Conservation (phyloP, 2,329 filamentous ascomycete genomes). For the Incumbomyces lentus region DNA sequence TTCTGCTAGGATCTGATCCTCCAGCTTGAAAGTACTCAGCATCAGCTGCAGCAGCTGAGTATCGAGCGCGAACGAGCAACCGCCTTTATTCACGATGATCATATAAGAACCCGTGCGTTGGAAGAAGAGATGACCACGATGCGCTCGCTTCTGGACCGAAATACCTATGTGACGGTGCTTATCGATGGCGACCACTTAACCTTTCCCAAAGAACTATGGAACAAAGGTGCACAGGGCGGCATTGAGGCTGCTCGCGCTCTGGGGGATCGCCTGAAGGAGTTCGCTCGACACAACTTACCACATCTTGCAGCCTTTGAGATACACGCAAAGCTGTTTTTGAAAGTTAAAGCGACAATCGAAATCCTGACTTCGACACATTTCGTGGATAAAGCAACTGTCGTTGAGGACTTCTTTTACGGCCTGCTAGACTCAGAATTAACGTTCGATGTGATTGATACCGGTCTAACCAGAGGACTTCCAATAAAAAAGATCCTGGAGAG, state of each 20-base stretch:
- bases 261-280: conserved; percentile 33
- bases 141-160: conserved; percentile 32
- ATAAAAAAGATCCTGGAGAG: conserved; percentile 36
- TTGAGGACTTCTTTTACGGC: conserved; percentile 46
- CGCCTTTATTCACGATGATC: conserved; percentile 38
- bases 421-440: conserved; percentile 42
- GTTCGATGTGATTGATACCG: conserved; percentile 43
- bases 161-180: conserved; percentile 45
- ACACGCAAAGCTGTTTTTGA: conserved; percentile 44
- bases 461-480: conserved; percentile 34
- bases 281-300: conserved; percentile 32
- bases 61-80: conserved; percentile 39
- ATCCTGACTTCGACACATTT: conserved; percentile 37
- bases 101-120: conserved; percentile 37
- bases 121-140: conserved; percentile 25
- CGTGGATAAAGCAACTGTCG: conserved; percentile 29
- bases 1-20: conserved; percentile 37
- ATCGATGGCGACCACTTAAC: conserved; percentile 48
- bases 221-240: conserved; percentile 42
- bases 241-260: conserved; percentile 42
- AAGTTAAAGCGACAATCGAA: conserved; percentile 42
- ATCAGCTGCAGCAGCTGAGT: conserved; percentile 22
- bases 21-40: conserved; percentile 35
- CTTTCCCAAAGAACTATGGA: conserved; percentile 42
- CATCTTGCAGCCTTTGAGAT: conserved; percentile 38